Conservation (phyloP, 1,284 basidiomycete species). For the Coniferiporia weirii region DNA sequence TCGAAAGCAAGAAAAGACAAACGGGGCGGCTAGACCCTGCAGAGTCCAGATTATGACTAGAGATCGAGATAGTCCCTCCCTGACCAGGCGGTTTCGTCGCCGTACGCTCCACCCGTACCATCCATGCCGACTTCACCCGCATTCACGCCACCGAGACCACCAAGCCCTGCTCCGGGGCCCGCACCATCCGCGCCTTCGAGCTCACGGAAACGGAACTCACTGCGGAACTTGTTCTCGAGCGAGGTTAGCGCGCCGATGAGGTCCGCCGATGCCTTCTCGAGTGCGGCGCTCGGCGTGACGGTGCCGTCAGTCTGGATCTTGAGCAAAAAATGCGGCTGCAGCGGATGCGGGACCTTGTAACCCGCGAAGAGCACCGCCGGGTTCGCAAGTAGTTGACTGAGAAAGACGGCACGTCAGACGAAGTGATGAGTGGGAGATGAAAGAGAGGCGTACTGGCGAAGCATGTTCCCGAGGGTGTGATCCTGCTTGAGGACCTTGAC, state of each 20-base stretch:
- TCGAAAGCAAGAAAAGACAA: not conserved
- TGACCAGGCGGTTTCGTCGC: conserved; percentile 19
- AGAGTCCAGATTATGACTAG: conserved; percentile 26
- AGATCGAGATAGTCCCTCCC: conserved; percentile 68
- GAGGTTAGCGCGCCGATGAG: conserved; percentile 74
- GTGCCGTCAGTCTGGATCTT: conserved; percentile 95
- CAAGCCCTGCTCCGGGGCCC: conserved; percentile 20
- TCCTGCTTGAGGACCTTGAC: conserved; percentile 95
- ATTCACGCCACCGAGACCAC: conserved; percentile 2
- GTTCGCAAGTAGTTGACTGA: conserved; percentile 81
- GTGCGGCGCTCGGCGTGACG: conserved; percentile 75
- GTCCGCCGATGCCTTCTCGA: conserved; percentile 81
- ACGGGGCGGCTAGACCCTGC: too few relatives aligned
- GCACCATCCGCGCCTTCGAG: conserved; percentile 46
- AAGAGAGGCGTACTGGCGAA: conserved; percentile 68
- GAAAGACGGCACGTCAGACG: not conserved
- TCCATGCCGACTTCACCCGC: conserved; percentile 26
- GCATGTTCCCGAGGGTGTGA: conserved; percentile 95
- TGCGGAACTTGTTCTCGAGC: conserved; percentile 68
- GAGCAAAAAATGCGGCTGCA: conserved; percentile 90
- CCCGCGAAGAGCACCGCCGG: conserved; percentile 91
- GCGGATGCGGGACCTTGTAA: conserved; percentile 96
- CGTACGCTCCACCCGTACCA: conserved; percentile 12
- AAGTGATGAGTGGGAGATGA: not conserved
- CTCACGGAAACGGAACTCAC: conserved; percentile 72